phyloP scores from a whole-genome alignment of 163 green algal species.

The Volvox carteri region DNA sequence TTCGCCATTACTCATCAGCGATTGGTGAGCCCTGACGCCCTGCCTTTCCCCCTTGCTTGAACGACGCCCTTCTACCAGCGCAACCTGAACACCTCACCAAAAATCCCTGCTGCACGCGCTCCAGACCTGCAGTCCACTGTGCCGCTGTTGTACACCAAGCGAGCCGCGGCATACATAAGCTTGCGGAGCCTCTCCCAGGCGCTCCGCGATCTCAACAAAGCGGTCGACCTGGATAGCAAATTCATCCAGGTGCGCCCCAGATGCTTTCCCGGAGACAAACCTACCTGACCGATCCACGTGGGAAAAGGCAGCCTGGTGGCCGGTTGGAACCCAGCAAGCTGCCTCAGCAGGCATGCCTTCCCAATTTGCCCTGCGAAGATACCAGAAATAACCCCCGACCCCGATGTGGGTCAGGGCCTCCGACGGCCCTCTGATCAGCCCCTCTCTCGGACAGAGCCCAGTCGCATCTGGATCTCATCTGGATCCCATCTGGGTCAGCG shows the following conservation, averaged over 20 bases:
- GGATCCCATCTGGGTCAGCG: no score
- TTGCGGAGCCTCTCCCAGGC: slow-evolving; percentile 55
- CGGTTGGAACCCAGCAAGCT: background rate
- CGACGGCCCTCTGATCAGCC: no score
- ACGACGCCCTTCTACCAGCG: background rate
- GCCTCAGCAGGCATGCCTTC: background rate
- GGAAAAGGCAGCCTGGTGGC: background rate
- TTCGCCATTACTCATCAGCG: slow-evolving; percentile 58
- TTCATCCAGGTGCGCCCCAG: slow-evolving; percentile 48
- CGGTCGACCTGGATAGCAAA: slow-evolving; percentile 60
- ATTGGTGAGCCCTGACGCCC: slow-evolving; percentile 12
- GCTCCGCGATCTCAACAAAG: slow-evolving; percentile 65
- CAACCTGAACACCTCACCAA: background rate
- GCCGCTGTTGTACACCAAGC: slow-evolving; percentile 72
- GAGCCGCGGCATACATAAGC: slow-evolving; percentile 70
- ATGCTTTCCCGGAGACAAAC: no score
- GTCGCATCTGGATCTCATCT: no score
- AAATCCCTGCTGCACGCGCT: background rate
- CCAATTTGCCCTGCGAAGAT: no score
- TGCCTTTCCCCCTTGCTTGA: background rate
- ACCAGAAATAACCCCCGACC: no score
- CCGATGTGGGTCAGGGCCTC: no score
- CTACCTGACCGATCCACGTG: no score
- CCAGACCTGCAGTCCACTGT: slow-evolving; percentile 60
- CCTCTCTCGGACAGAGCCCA: no score